Base-by-base conservation (phyloP, 306 rosid species). In the Inga oerstediana region DNA sequence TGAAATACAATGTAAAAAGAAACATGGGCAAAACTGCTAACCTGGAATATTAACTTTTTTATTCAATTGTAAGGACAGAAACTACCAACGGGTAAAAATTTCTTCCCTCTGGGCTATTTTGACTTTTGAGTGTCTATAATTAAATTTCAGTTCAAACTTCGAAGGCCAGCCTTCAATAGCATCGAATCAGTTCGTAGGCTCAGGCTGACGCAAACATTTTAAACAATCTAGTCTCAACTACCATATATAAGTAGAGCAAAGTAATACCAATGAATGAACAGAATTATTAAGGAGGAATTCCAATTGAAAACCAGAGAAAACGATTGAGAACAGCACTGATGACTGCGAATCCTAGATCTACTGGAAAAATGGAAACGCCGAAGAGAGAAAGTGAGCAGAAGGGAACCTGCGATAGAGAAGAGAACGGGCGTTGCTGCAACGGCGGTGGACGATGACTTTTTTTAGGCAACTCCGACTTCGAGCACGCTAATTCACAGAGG, bases 331-430 rank as follows among this genome's bases (percentile, higher is more conserved):
- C 41, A 20, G 4, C 12, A 37, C 32, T 2, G 51, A 70, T 70
- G 51, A 41, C 35, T 44, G 16, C 4, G 43, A 65, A 46, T 67
- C 78, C 58, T 19, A 80, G 84, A 84, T 84, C 81, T 74, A 69
- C 46, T 51, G 0, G 12, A 52, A 19, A 75, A 35, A 51, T 4
- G 46, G 48, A 75, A 34, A 30, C n/a, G 35, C n/a, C 52, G 39
- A 76, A 76, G 69, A 22, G 24, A 58, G 49, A 54, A 11, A n/a
- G 59, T 3, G n/a, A 30, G 67, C 49, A 34, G 12, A 44, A 58
- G 54, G 32, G 2, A 39, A 76, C 70, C 80, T 58, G 80, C 19
- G 22, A 39, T 15, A 7, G 22, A 49, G 69, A 52, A 12, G 34
- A 4, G 52, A 58, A 20, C n/a, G 15, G 49, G 11, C 66, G 44